A percentile compares a stretch with the other conserved stretches of the same genome.
Conservation (phyloP, 2,329 filamentous ascomycete species). For the Clonostachys sp. region DNA sequence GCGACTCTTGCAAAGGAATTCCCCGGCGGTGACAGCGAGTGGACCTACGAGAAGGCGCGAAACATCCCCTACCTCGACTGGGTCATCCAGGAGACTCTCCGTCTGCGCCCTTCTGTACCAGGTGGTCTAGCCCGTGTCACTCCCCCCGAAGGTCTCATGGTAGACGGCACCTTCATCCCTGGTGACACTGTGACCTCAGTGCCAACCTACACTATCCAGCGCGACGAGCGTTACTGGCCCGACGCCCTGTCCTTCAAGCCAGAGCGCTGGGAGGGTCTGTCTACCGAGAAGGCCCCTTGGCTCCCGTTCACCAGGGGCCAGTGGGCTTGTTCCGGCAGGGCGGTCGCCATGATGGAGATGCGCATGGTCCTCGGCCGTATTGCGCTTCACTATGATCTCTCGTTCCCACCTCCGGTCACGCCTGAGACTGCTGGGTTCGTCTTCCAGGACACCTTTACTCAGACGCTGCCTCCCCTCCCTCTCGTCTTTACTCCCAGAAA, state of each 20-base stretch:
- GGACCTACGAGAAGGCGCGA: constrained; percentile 1
- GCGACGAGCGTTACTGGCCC: constrained; percentile 3
- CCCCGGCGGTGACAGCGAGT: constrained; percentile 1
- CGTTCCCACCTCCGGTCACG: neutral
- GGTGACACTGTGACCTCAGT: constrained; percentile 20
- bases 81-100: constrained; percentile 5
- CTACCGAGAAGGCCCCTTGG: constrained; percentile 2
- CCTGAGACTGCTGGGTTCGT: neutral
- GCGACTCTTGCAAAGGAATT: neutral
- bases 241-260: constrained; percentile 1
- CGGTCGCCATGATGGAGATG: constrained; percentile 5
- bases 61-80: constrained; percentile 1
- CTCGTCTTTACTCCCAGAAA: neutral
- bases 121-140: constrained; percentile 16
- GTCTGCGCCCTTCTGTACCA: constrained; percentile 3
- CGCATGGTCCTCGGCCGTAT: constrained; percentile 1
- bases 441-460: constrained; percentile 1
- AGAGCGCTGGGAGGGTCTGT: constrained; percentile 1
- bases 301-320: constrained; percentile 2
- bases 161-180: constrained; percentile 19
- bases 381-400: neutral
- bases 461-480: constrained; percentile 1
- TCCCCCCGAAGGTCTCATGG: constrained; percentile 22
- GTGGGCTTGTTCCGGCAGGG: constrained; percentile 2
- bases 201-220: constrained; percentile 14